Evolutionary conservation across 768 basidiomycete genomes (phyloP), one percentile per base, ranked within the genome.

Genomic region (Kwoniella heveanensis): DNA sequence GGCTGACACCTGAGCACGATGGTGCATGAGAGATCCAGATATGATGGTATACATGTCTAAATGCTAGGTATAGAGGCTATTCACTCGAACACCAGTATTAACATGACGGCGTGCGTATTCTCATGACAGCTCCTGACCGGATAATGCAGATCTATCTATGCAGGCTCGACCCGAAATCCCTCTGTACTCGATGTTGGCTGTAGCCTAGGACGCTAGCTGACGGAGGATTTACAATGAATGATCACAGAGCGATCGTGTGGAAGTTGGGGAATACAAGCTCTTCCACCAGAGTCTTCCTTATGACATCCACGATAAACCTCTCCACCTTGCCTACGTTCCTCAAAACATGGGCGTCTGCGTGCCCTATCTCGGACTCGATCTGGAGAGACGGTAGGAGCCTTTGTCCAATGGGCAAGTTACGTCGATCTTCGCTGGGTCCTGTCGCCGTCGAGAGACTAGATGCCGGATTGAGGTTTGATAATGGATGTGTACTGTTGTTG

Each of bases 181-280:
- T 36, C 32, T 36, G 32, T 36, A 36, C 7, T 7, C 32, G 13
- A 36, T 7, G 32, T 13, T 36, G 32, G 32, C 32, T 6, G 7
- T 13, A 36, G 32, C n/a, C n/a, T n/a, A n/a, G n/a, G n/a, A n/a
- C n/a, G n/a, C n/a, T n/a, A n/a, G n/a, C n/a, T n/a, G n/a, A n/a
- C n/a, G n/a, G n/a, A n/a, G n/a, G n/a, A n/a, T n/a, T n/a, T n/a
- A n/a, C n/a, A n/a, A n/a, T n/a, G n/a, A n/a, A n/a, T n/a, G 47
- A 22, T 26, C 65, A 79, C 51, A 79, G 57, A 1, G 78, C 79
- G 12, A 83, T 70, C 1, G 92, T 94, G 81, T 94, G 91, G 79
- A 92, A 97, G 78, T 95, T 96, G 22, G 94, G 94, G 80, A 93
- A 97, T 5, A 96, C 91, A 19, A 97, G 84, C 80, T 96, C 94